Percentiles rank a stretch among this genome's conserved stretches.
phyloP scores from a whole-genome alignment of 2,329 filamentous ascomycete species.

The Fusarium verrucosum region DNA sequence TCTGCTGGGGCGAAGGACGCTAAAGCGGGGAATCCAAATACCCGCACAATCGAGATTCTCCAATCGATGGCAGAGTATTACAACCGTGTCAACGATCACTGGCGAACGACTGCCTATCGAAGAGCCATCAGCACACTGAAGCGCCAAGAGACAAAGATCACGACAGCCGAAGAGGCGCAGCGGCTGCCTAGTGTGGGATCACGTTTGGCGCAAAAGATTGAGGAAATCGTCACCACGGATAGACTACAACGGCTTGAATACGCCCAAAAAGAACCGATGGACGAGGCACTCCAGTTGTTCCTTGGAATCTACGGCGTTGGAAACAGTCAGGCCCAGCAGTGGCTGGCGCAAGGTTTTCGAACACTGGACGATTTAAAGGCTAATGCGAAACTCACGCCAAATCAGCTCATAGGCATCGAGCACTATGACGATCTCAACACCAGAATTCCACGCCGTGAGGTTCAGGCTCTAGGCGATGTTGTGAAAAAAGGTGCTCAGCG shows the following conservation, averaged over 20 bases:
- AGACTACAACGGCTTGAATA: slow-evolving; percentile 76
- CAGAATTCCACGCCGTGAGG: slow-evolving; percentile 80
- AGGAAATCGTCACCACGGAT: slow-evolving; percentile 84
- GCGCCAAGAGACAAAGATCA: slow-evolving; percentile 70
- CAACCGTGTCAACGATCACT: slow-evolving; percentile 76
- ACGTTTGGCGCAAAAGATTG: slow-evolving; percentile 83
- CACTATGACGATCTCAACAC: slow-evolving; percentile 82
- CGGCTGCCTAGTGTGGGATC: slow-evolving; percentile 74
- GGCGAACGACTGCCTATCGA: slow-evolving; percentile 79
- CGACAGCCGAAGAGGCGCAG: slow-evolving; percentile 74
- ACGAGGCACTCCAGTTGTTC: slow-evolving; percentile 73
- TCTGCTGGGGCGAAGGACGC: slow-evolving; percentile 58
- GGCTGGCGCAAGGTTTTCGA: slow-evolving; percentile 78
- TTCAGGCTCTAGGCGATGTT: slow-evolving; percentile 72
- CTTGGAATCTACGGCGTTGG: slow-evolving; percentile 84
- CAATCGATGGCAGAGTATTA: slow-evolving; percentile 85
- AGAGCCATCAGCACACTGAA: slow-evolving; percentile 79
- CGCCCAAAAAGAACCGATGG: slow-evolving; percentile 71
- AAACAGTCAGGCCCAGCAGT: slow-evolving; percentile 72
- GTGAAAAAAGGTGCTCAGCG: slow-evolving; percentile 67
- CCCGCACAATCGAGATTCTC: slow-evolving; percentile 77
- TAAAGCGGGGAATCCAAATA: slow-evolving; percentile 72
- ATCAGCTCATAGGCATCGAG: slow-evolving; percentile 79
- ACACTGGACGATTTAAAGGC: slow-evolving; percentile 75
- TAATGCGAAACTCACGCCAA: slow-evolving; percentile 70